Base-by-base conservation (phyloP, 1,139 yeast genomes). In the Debaryomyces singareniensis region DNA sequence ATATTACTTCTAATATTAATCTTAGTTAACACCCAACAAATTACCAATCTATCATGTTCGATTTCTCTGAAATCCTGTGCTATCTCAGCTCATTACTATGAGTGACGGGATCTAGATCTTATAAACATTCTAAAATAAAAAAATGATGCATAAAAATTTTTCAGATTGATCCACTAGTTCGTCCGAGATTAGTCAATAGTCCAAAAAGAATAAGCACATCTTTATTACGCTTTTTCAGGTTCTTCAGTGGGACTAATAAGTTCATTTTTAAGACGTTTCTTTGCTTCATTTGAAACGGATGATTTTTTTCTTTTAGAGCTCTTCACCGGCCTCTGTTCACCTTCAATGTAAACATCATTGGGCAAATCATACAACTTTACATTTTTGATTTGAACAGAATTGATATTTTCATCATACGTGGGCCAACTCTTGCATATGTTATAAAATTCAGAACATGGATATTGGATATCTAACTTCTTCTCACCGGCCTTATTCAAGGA, bases 401-500 rank as follows among this genome's bases (percentile, higher is more conserved):
- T 68, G n/a, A 68, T 55, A 25, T 73, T 71, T 34, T 72, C 79
- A 41, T 80, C 73, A 46, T 72, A 91, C 24, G 67, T 65, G 10
- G 68, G 64, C 78, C 91, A 85, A 24, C 75, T 68, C 42, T 85
- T 78, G 53, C 96, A 85, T 12, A 86, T 59, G 31, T 71, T 78
- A 55, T 71, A 85, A 51, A 89, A 91, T 38, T 91, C 98, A 13
- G 86, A 72, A 49, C 97, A 89, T 6, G 97, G 96, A 43, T 80
- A 72, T 45, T 86, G 95, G 31, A 91, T 82, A 50, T 91, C 96
- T 38, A 91, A 68, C 44, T 78, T 80, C 47, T 75, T 78, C 20
- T 65, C 75, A 64, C 68, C 72, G 11, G 48, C 69, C 20, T 50
- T 55, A 22, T 37, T 35, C 33, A 80, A 55, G 36, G 72, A 68